phyloP scores from a whole-genome alignment of 2,329 filamentous ascomycete genomes.

The Aspergillus tanneri region DNA sequence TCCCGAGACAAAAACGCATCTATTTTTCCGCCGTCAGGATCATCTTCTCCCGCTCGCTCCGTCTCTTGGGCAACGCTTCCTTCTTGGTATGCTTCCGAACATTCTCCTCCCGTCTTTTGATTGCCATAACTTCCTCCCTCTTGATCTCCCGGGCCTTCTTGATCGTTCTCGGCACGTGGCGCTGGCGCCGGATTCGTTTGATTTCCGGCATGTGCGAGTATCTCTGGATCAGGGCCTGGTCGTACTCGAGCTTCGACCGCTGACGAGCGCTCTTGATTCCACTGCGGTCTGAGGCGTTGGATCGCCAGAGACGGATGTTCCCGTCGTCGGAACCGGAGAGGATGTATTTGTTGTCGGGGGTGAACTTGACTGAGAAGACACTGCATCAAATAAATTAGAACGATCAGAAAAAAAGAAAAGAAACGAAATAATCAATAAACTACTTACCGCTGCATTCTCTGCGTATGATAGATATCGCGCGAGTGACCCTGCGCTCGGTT shows the following conservation, averaged over 20 bases:
- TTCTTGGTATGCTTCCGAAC: slow-evolving; percentile 88
- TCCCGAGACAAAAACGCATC: slow-evolving; percentile 6
- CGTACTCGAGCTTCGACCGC: slow-evolving; percentile 86
- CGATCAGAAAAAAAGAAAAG: background rate
- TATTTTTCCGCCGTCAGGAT: slow-evolving; percentile 68
- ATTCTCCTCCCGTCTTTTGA: slow-evolving; percentile 92
- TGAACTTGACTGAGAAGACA: slow-evolving; percentile 81
- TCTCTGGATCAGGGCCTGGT: slow-evolving; percentile 75
- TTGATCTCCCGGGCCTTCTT: slow-evolving; percentile 98
- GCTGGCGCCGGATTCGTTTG: slow-evolving; percentile 81
- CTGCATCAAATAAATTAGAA: slow-evolving; percentile 40
- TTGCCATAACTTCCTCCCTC: slow-evolving; percentile 76
- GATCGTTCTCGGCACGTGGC: slow-evolving; percentile 86
- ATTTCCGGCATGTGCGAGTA: slow-evolving; percentile 98
- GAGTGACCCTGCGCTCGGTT: slow-evolving; percentile 76
- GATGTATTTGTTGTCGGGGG: slow-evolving; percentile 84
- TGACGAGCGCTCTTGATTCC: slow-evolving; percentile 84
- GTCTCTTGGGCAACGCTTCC: slow-evolving; percentile 65
- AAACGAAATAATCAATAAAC: background rate
- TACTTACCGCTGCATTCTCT: slow-evolving; percentile 77
- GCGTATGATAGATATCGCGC: slow-evolving; percentile 93
- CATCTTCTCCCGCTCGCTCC: slow-evolving; percentile 89
- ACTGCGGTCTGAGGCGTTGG: slow-evolving; percentile 76
- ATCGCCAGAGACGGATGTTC: slow-evolving; percentile 85
- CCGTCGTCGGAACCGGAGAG: slow-evolving; percentile 92